These are phyloP conservation scores for Hirschioporus abietinus DNA, from an alignment of 768 basidiomycete genomes.

Conservation along the genomic window DNA sequence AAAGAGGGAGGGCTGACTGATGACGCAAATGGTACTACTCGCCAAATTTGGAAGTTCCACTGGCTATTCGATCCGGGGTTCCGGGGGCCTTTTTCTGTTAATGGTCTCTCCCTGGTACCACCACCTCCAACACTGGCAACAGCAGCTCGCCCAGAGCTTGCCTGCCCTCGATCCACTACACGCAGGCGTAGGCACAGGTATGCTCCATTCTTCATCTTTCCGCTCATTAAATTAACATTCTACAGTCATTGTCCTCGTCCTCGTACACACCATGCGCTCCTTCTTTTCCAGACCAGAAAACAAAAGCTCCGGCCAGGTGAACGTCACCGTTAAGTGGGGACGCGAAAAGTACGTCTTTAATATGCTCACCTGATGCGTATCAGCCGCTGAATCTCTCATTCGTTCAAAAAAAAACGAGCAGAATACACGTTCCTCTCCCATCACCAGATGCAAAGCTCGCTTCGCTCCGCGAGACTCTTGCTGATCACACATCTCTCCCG, in stretches of 20 bases:
- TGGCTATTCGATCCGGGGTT: neutral
- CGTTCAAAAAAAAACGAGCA: slow-evolving; percentile 18
- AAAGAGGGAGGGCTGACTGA: neutral
- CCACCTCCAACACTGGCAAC: neutral
- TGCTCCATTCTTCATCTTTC: neutral
- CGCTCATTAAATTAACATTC: neutral
- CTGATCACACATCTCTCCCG: slow-evolving; percentile 71
- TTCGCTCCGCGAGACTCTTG: slow-evolving; percentile 53
- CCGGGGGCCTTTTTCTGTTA: neutral
- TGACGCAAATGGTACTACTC: neutral
- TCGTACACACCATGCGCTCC: slow-evolving; percentile 17
- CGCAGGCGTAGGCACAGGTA: slow-evolving; percentile 2
- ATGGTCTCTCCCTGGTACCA: slow-evolving; percentile 1
- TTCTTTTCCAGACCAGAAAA: slow-evolving; percentile 15
- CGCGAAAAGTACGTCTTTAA: slow-evolving; percentile 32
- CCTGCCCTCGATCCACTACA: neutral
- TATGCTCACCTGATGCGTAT: neutral
- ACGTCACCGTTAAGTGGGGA: slow-evolving; percentile 45
- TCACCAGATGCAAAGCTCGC: slow-evolving; percentile 52
- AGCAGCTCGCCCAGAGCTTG: neutral
- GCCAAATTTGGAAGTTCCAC: neutral
- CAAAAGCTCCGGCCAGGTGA: slow-evolving; percentile 20
- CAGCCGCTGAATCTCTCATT: slow-evolving; percentile 7
- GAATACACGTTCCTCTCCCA: slow-evolving; percentile 51
- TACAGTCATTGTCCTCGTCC: slow-evolving; percentile 8